phyloP scores from a whole-genome alignment of 176 grass and related monocot genomes.

The Echinochloa phyllopogon region DNA sequence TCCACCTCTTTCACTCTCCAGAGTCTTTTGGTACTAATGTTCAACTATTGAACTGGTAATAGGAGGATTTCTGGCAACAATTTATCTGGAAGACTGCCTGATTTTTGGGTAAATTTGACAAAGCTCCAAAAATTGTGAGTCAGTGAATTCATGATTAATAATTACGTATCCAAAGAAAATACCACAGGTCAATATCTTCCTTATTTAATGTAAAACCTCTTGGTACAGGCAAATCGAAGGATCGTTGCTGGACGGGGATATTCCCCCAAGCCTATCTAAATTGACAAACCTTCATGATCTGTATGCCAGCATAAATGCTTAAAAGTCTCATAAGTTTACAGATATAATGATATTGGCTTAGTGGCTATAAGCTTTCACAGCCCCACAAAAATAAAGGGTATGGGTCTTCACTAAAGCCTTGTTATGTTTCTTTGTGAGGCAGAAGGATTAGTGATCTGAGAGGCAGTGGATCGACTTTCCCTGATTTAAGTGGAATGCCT shows the following conservation, averaged over 20 bases:
- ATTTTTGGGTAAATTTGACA: slow-evolving; percentile 66
- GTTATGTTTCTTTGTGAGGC: slow-evolving; percentile 39
- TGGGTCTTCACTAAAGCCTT: background rate
- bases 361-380: background rate
- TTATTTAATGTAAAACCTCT: slow-evolving; percentile 12
- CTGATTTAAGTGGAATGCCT: slow-evolving; percentile 63
- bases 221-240: slow-evolving; percentile 79
- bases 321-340: slow-evolving; percentile 20
- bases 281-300: slow-evolving; percentile 67
- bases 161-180: background rate
- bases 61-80: slow-evolving; percentile 86
- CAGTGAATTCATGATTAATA: background rate
- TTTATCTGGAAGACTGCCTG: slow-evolving; percentile 68
- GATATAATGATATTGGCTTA: background rate
- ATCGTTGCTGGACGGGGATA: slow-evolving; percentile 72
- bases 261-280: slow-evolving; percentile 68
- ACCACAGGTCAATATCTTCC: background rate
- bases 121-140: slow-evolving; percentile 87
- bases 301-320: slow-evolving; percentile 52
- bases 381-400: background rate
- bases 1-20: background rate
- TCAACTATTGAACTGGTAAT: slow-evolving; percentile 42
- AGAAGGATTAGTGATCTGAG: slow-evolving; percentile 88
- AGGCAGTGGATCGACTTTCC: slow-evolving; percentile 65
- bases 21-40: slow-evolving; percentile 1